Evolutionary conservation across 495 filamentous ascomycete genomes (phyloP), one percentile per base, ranked within the genome.

Genomic region (Xanthoparmelia taractica): DNA sequence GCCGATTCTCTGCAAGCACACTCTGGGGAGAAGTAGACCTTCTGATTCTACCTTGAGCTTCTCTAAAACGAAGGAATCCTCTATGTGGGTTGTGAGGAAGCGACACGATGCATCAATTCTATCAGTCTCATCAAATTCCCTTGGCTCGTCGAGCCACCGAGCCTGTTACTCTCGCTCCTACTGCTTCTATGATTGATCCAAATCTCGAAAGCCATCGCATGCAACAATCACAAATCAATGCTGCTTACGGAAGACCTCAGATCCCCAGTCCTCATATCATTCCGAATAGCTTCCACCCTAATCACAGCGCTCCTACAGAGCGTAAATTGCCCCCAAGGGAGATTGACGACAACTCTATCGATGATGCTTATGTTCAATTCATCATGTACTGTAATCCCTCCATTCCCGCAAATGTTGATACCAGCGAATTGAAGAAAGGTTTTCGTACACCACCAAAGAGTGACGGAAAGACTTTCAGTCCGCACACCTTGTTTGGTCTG

Each of bases 361-460:
- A 95, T 66, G 87, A 95, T 72, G 86, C 92, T 34, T 98, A 93
- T 73, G 87, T 91, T 63, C 70, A 79, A 66, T 98, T 97, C 70
- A 88, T 98, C 65, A 79, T 98, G 52, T 92, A 95, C 76, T 97
- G 94, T 78, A 92, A 93, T 70, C 90, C 90, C 2, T 83, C 83
- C 55, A 82, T 93, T 12, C 85, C 88, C 4, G 68, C 78, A 29
- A 84, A 86, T n/a, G 84, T 84, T 37, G 88, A 92, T 74, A 85
- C 89, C 6, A 76, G 78, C 2, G 86, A 91, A 57, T 77, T 98
- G 54, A 84, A 84, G 52, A 91, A 89, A 64, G 86, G 84, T 6
- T 97, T 98, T 73, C 82, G 89, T 34, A 84, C 78, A 29, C 91
- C 92, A 3, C 94, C 94, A 3, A 92, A 89, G 69, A 96, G 91